Evolutionary conservation across 1,284 basidiomycete species (phyloP).

Genomic region (Vanrija sp.): DNA sequence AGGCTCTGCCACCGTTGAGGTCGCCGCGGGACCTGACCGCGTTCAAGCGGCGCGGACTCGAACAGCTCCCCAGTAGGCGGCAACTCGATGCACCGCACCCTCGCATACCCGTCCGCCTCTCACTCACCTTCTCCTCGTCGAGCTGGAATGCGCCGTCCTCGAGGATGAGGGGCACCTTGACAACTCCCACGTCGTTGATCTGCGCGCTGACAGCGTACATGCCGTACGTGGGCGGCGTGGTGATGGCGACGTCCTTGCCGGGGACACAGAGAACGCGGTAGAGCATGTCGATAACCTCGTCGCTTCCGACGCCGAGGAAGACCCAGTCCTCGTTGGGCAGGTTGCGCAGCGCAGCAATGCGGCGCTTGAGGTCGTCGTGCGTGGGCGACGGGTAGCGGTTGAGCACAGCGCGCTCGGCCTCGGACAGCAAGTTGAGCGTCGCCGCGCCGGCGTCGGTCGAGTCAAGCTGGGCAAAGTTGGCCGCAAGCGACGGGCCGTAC

Average conservation of each 20-base stretch:
- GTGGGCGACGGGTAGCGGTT: slow-evolving; percentile 51
- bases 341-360: slow-evolving; percentile 67
- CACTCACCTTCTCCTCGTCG: slow-evolving; percentile 66
- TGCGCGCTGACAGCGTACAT: slow-evolving; percentile 96
- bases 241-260: slow-evolving; percentile 72
- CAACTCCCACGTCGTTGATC: slow-evolving; percentile 85
- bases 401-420: slow-evolving; percentile 41
- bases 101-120: not conserved
- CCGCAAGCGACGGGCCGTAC: slow-evolving; percentile 76
- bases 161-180: slow-evolving; percentile 74
- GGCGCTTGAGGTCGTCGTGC: slow-evolving; percentile 67
- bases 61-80: not conserved
- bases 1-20: too few relatives aligned
- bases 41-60: too few relatives aligned
- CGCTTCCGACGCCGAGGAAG: slow-evolving; percentile 93
- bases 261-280: slow-evolving; percentile 86
- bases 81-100: not conserved
- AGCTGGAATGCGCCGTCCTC: slow-evolving; percentile 73
- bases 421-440: slow-evolving; percentile 36
- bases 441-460: slow-evolving; percentile 19
- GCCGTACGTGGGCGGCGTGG: slow-evolving; percentile 92
- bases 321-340: slow-evolving; percentile 67
- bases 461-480: slow-evolving; percentile 4
- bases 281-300: slow-evolving; percentile 93
- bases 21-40: too few relatives aligned